Evolutionary conservation across 805 yeast species (phyloP).

Genomic region (Pichia cephalocereana): DNA sequence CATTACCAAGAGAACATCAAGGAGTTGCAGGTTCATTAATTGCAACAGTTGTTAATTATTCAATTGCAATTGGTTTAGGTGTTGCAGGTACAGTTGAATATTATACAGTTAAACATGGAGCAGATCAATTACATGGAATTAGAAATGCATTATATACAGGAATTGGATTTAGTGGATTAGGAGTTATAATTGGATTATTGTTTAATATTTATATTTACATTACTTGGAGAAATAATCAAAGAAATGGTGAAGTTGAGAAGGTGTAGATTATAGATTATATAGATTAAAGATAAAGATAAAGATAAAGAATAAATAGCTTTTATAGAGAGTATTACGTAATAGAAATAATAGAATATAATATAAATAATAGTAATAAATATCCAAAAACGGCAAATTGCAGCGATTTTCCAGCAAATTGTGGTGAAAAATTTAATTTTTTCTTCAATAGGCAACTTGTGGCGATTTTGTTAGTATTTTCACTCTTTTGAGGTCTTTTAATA

Average conservation of each 20-base stretch:
- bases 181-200: conserved; percentile 21
- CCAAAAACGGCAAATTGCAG: background rate
- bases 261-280: too few relatives aligned
- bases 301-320: background rate
- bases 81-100: conserved; percentile 60
- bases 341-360: too few relatives aligned
- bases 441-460: background rate
- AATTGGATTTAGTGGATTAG: conserved; percentile 48
- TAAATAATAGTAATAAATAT: too few relatives aligned
- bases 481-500: too few relatives aligned
- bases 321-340: too few relatives aligned
- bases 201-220: conserved; percentile 1
- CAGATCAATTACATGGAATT: conserved; percentile 33
- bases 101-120: conserved; percentile 24
- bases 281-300: too few relatives aligned
- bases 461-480: background rate
- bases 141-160: conserved; percentile 53
- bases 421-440: background rate
- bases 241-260: too few relatives aligned
- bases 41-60: conserved; percentile 61
- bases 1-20: conserved; percentile 53
- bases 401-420: background rate
- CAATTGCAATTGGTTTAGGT: conserved; percentile 63
- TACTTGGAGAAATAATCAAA: background rate
- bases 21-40: conserved; percentile 74